Evolutionary conservation across 2,329 filamentous ascomycete genomes (phyloP).

Genomic region (Dactylellina sp.): DNA sequence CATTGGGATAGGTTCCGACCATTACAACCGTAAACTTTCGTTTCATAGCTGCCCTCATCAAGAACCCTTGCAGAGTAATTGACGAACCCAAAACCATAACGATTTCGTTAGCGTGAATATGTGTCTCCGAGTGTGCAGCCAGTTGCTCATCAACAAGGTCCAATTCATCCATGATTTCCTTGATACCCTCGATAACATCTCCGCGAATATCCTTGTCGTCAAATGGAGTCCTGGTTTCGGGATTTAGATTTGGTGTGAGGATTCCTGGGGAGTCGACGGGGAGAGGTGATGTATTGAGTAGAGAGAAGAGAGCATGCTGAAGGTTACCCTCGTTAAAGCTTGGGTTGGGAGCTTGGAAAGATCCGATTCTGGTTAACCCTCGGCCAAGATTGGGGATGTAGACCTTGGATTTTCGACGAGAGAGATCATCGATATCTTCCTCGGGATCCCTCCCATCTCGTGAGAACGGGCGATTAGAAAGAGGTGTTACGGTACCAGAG

Average conservation of each 20-base stretch:
- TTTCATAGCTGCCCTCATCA: constrained; percentile 86
- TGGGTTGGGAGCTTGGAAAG: constrained; percentile 35
- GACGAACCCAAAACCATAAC: constrained; percentile 91
- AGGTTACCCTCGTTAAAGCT: constrained; percentile 43
- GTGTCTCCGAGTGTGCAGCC: constrained; percentile 84
- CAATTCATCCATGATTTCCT: constrained; percentile 95
- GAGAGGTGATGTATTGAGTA: constrained; percentile 37
- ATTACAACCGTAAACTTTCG: constrained; percentile 92
- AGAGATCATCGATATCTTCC: constrained; percentile 50
- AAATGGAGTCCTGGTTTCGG: constrained; percentile 28
- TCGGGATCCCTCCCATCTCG: constrained; percentile 28
- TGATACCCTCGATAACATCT: constrained; percentile 92
- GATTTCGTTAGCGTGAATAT: constrained; percentile 92
- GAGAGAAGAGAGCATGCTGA: constrained; percentile 54
- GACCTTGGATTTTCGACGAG: constrained; percentile 44
- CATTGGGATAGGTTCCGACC: constrained; percentile 78
- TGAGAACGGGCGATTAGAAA: constrained; percentile 46
- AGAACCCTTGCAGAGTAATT: constrained; percentile 86
- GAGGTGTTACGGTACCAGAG: constrained; percentile 44
- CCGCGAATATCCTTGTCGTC: constrained; percentile 75
- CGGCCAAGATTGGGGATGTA: constrained; percentile 36
- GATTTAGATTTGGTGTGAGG: constrained; percentile 38
- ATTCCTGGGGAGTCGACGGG: constrained; percentile 56
- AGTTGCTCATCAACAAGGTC: constrained; percentile 94
- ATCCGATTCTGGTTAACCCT: constrained; percentile 33